These are phyloP conservation scores for Fraxinus latifolia DNA, from an alignment of 305 asterid species.

Conservation along the genomic window DNA sequence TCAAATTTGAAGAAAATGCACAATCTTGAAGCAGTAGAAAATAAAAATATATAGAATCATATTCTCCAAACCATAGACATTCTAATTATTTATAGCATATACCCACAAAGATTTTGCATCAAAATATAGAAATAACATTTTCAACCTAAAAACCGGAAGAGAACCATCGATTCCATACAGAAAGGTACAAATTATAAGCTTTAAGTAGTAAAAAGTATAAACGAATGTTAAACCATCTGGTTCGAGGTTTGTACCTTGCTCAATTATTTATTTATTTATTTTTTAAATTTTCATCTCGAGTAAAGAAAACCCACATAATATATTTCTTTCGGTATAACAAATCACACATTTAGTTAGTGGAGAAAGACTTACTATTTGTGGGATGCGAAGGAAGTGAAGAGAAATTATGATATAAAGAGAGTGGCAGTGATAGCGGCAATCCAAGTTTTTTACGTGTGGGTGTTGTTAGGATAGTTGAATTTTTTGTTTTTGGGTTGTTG, in stretches of 20 bases:
- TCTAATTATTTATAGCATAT: neutral
- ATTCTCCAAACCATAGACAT: neutral
- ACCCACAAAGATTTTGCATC: constrained; percentile 9
- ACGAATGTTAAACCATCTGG: neutral
- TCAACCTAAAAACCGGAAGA: neutral
- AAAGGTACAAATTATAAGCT: neutral
- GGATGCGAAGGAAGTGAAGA: constrained; percentile 16
- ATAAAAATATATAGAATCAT: neutral
- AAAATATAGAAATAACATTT: neutral
- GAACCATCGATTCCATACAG: neutral
- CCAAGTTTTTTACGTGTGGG: constrained; percentile 9
- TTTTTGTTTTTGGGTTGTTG: constrained; percentile 21
- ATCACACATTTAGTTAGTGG: neutral
- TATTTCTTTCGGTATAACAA: neutral
- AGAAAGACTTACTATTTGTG: constrained; percentile 23
- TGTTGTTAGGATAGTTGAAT: constrained; percentile 13
- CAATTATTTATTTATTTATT: neutral
- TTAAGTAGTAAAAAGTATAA: constrained; percentile 9
- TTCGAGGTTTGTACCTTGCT: neutral
- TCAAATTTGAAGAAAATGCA: neutral
- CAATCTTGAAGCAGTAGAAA: neutral
- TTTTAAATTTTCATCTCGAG: neutral
- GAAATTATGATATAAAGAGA: constrained; percentile 24
- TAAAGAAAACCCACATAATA: neutral
- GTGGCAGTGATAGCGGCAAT: constrained; percentile 17